Evolutionary conservation across 1,284 basidiomycete species (phyloP).

Genomic region (Paramarasmius palmivorus): DNA sequence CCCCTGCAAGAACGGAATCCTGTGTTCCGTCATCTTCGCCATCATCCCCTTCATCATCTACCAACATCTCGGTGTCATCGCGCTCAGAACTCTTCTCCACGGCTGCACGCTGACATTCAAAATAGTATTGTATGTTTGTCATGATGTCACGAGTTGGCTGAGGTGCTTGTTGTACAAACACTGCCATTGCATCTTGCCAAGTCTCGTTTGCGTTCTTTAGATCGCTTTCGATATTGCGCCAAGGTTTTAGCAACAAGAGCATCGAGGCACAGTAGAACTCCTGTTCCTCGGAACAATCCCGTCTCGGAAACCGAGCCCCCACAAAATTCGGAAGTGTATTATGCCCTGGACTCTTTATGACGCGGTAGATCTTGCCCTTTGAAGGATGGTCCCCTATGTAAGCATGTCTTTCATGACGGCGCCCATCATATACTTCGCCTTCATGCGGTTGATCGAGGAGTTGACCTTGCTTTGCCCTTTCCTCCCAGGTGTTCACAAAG

Average conservation of each 20-base stretch:
- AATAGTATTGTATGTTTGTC: constrained; percentile 35
- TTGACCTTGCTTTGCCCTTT: too few species aligned
- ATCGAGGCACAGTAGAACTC: constrained; percentile 37
- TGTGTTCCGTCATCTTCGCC: constrained; percentile 1
- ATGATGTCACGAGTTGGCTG: constrained; percentile 18
- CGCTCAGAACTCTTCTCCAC: neutral
- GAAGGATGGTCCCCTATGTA: constrained; percentile 20
- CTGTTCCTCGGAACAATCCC: constrained; percentile 23
- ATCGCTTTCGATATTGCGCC: constrained; percentile 29
- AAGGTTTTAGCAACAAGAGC: constrained; percentile 39
- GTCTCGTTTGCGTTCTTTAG: constrained; percentile 24
- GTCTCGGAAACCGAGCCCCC: constrained; percentile 30
- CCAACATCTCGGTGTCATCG: neutral
- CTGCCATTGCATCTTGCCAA: constrained; percentile 29
- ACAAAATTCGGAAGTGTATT: constrained; percentile 34
- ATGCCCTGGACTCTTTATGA: too few species aligned
- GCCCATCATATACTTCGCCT: constrained; percentile 12
- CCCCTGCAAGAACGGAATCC: neutral
- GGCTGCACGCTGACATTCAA: constrained; percentile 27
- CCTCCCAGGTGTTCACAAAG: constrained; percentile 28
- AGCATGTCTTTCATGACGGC: constrained; percentile 13
- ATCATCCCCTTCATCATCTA: constrained; percentile 1
- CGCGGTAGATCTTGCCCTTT: constrained; percentile 14
- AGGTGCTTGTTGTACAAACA: constrained; percentile 12
- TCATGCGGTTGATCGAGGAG: too few species aligned